phyloP scores from a whole-genome alignment of 2,329 filamentous ascomycete genomes.

The Drechmeria coniospora region DNA sequence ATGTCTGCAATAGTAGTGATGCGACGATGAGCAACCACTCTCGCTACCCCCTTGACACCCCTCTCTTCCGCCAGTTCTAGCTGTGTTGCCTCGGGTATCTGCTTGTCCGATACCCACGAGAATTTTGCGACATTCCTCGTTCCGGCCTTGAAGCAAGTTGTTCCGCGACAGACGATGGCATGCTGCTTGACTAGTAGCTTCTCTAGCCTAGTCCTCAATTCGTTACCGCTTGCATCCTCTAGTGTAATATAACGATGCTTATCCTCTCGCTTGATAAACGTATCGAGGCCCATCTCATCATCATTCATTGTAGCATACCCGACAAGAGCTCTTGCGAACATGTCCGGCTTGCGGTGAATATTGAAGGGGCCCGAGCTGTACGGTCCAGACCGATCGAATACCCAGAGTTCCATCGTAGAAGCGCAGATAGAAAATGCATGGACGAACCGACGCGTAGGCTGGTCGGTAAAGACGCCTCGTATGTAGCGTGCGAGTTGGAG shows the following conservation, averaged over 20 bases:
- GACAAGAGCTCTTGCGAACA: slow-evolving; percentile 7
- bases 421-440: slow-evolving; percentile 6
- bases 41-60: slow-evolving; percentile 6
- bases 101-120: slow-evolving; percentile 2
- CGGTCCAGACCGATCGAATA: slow-evolving; percentile 10
- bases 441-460: slow-evolving; percentile 8
- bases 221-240: slow-evolving; percentile 1
- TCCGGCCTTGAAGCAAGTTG: slow-evolving; percentile 6
- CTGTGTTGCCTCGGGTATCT: slow-evolving; percentile 5
- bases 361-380: slow-evolving; percentile 7
- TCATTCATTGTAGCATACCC: no score
- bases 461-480: no score
- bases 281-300: slow-evolving; percentile 6
- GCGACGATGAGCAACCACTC: slow-evolving; percentile 5
- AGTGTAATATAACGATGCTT: slow-evolving; percentile 1
- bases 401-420: slow-evolving; percentile 8
- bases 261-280: slow-evolving; percentile 2
- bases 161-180: slow-evolving; percentile 6
- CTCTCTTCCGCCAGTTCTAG: slow-evolving; percentile 5
- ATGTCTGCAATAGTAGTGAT: slow-evolving; percentile 6
- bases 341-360: slow-evolving; percentile 6
- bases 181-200: slow-evolving; percentile 4
- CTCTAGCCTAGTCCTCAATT: slow-evolving; percentile 1
- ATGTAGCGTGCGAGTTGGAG: slow-evolving; percentile 8
- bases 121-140: slow-evolving; percentile 8